Conservation (phyloP, 129 eudicot species). For the Pittosporum tobira region DNA sequence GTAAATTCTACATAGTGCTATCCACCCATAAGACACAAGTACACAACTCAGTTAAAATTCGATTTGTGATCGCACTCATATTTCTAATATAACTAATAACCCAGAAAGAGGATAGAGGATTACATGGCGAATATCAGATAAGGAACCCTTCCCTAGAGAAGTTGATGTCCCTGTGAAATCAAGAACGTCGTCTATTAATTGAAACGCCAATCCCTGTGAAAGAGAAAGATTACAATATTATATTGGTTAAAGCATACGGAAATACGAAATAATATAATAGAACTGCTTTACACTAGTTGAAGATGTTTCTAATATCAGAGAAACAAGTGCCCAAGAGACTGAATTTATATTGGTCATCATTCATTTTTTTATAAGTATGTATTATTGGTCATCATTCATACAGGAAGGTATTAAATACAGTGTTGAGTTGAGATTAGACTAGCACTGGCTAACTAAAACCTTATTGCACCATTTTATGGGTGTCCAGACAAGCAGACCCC, state of each 20-base stretch:
- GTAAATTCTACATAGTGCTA: background rate
- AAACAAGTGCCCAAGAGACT: background rate
- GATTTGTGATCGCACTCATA: background rate
- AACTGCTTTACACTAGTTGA: background rate
- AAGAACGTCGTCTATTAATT: constrained; percentile 83
- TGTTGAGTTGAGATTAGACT: background rate
- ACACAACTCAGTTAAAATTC: too few species aligned
- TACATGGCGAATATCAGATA: constrained; percentile 97
- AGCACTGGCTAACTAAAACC: background rate
- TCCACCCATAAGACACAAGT: background rate
- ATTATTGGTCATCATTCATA: background rate
- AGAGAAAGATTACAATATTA: constrained; percentile 7
- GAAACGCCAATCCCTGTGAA: constrained; percentile 85
- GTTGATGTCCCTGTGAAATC: constrained; percentile 93
- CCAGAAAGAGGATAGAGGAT: constrained; percentile 4
- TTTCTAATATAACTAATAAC: background rate
- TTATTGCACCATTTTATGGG: too few species aligned
- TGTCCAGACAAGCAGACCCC: too few species aligned
- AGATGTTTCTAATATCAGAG: background rate
- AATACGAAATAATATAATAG: background rate
- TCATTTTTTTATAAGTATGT: too few species aligned
- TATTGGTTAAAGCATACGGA: background rate
- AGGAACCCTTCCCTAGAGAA: constrained; percentile 86
- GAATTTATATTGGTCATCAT: background rate
- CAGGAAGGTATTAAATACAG: background rate